These are phyloP conservation scores for Daucus carota DNA, from an alignment of 129 eudicot genomes.

Conservation along the genomic window DNA sequence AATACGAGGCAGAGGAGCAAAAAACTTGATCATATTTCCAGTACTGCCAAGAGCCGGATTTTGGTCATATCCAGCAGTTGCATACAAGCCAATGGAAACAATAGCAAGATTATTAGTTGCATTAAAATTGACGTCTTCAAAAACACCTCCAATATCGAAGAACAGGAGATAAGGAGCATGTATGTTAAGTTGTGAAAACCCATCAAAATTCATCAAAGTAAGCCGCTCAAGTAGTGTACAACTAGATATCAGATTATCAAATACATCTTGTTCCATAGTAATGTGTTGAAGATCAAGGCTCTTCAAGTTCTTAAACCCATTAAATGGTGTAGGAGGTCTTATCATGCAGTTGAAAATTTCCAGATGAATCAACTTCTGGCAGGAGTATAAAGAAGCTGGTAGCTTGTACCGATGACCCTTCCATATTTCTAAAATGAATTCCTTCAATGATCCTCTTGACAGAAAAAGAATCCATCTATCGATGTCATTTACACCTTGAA, in stretches of 20 bases:
- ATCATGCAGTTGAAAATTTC: conserved; percentile 82
- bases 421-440: conserved; percentile 80
- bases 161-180: conserved; percentile 89
- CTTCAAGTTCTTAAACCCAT: conserved; percentile 65
- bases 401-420: conserved; percentile 83
- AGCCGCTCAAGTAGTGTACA: conserved; percentile 75
- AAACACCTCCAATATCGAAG: conserved; percentile 81
- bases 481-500: conserved; percentile 84
- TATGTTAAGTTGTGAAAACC: conserved; percentile 56
- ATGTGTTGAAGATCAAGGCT: conserved; percentile 86
- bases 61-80: conserved; percentile 34
- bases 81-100: conserved; percentile 76
- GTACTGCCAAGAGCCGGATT: conserved; percentile 43
- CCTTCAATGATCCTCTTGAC: conserved; percentile 63
- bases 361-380: conserved; percentile 56
- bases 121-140: conserved; percentile 60
- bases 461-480: conserved; percentile 85
- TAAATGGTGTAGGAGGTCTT: conserved; percentile 53
- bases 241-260: conserved; percentile 56
- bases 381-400: conserved; percentile 63
- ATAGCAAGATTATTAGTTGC: conserved; percentile 52
- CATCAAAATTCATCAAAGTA: conserved; percentile 85
- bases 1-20: conserved; percentile 65
- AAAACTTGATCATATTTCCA: conserved; percentile 69
- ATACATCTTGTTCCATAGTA: conserved; percentile 75